Evolutionary conservation across 306 rosid species (phyloP), one percentile per base, ranked within the genome.

Genomic region (Sicyos edulis): DNA sequence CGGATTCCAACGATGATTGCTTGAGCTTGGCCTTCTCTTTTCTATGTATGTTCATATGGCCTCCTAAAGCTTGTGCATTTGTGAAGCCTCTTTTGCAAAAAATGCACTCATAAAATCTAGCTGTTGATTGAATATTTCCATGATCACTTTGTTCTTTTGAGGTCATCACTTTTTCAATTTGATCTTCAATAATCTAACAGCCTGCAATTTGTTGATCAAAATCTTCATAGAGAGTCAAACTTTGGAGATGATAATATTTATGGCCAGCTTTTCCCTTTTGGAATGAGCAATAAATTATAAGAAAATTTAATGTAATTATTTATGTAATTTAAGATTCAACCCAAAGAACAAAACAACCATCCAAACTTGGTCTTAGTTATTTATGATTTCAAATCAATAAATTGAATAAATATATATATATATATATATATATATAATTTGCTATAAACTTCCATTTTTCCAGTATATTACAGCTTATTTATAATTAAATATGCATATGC

Each of bases 41-140:
- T 19, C 97, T 81, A 22, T 92, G 97, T 37, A 92, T 85, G 73
- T 89, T 92, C 97, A 91, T 89, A 83, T 91, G 97, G 0, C 96
- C 97, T 62, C 97, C 97, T 3, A 91, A 78, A 58, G 96, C 97
- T 78, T 92, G 97, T 64, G 97, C 97, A 83, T 87, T 92, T 45
- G 97, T 83, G 80, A 92, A 92, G 0, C 97, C 97, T 47, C 95
- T 87, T 78, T 74, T 87, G 80, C 97, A 92, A 54, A 85, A 87
- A 60, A 53, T 88, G 78, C 97, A 92, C 79, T 88, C 95, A 3
- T 92, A 92, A 16, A 89, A 87, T 61, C 80, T 89, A 0, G 32
- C 26, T 37, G 70, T 8, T 34, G 70, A n/a, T 63, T 63, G 26
- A 40, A 42, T 42, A 42, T 32, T 63, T 6, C 3, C 26, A 37